phyloP scores from a whole-genome alignment of 495 filamentous ascomycete genomes.

The Hyaloscypha hepaticicola region DNA sequence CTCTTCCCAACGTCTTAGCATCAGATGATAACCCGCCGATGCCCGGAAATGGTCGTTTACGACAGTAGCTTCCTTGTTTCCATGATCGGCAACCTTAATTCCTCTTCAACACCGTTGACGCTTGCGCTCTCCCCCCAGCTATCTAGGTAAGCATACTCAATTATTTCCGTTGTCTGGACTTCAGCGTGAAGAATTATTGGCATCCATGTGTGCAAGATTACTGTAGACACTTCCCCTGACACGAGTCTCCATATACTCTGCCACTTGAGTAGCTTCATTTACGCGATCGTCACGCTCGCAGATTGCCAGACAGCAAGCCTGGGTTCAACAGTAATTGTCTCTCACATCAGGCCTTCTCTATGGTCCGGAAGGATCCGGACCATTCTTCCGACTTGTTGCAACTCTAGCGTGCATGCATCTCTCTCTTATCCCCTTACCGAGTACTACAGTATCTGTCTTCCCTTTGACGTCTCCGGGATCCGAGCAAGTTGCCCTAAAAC shows the following conservation, averaged over 20 bases:
- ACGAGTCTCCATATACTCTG: neutral
- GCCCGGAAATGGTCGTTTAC: neutral
- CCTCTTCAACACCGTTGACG: neutral
- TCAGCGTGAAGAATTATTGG: neutral
- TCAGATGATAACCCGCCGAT: neutral
- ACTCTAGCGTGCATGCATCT: no score
- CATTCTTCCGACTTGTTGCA: no score
- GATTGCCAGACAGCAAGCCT: neutral
- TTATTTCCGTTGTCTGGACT: neutral
- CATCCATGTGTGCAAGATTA: neutral
- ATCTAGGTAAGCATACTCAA: neutral
- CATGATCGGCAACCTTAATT: neutral
- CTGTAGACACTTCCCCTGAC: neutral
- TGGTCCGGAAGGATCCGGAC: no score
- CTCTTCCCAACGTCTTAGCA: neutral
- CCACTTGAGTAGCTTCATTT: neutral
- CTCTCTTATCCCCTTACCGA: neutral
- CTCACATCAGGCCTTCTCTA: neutral
- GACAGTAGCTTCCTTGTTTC: neutral
- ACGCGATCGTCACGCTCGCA: neutral
- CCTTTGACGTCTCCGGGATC: neutral
- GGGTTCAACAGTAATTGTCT: neutral
- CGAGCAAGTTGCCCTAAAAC: neutral
- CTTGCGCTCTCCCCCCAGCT: neutral
- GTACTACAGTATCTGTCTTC: no score